A percentile compares a stretch with the other conserved stretches of the same genome.
phyloP scores from a whole-genome alignment of 768 basidiomycete genomes.

The Lactarius indigo region DNA sequence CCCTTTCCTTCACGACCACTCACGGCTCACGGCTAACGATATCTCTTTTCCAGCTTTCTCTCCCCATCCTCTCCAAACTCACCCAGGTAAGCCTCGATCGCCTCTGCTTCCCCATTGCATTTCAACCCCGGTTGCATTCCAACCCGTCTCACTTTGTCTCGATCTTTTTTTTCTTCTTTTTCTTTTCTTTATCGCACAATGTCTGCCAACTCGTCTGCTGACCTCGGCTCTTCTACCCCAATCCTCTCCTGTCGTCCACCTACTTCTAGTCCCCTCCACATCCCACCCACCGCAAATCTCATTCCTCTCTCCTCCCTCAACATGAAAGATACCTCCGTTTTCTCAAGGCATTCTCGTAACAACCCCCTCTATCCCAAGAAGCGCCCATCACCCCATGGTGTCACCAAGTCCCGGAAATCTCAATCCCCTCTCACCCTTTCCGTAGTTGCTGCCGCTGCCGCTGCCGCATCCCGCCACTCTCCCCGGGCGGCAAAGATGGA shows the following conservation, averaged over 20 bases:
- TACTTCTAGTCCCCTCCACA: constrained; percentile 25
- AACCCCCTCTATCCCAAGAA: constrained; percentile 77
- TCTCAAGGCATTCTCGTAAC: constrained; percentile 58
- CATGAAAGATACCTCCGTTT: constrained; percentile 78
- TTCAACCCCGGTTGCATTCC: background rate
- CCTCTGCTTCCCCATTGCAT: background rate
- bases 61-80: background rate
- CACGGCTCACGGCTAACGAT: constrained; percentile 23
- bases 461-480: constrained; percentile 47
- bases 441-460: constrained; percentile 41
- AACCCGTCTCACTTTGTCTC: background rate
- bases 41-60: constrained; percentile 17
- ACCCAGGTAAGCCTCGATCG: background rate
- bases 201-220: constrained; percentile 17
- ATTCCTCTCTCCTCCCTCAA: constrained; percentile 37
- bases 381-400: constrained; percentile 77
- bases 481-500: constrained; percentile 64
- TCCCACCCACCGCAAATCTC: constrained; percentile 42
- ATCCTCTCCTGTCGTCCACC: constrained; percentile 24
- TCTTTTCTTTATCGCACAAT: constrained; percentile 3
- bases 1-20: constrained; percentile 37
- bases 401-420: constrained; percentile 60
- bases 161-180: background rate
- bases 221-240: constrained; percentile 19
- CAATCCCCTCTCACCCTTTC: constrained; percentile 41